These are phyloP conservation scores for Juncus inflexus DNA, from an alignment of 176 grass and related monocot species.

Conservation along the genomic window DNA sequence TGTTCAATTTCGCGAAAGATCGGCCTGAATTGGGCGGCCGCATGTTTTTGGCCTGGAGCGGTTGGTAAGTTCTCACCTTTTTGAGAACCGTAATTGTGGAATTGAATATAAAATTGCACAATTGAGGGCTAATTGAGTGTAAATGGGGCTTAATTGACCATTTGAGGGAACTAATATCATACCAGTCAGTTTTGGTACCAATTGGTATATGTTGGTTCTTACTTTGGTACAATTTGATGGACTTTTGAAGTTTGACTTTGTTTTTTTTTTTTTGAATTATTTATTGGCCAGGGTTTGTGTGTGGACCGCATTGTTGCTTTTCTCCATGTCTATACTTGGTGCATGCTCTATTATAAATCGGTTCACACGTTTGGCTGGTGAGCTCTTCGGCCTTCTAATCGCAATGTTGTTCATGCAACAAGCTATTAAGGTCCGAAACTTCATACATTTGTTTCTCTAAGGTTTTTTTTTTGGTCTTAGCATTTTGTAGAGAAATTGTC, in stretches of 20 bases:
- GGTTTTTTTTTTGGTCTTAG: constrained; percentile 1
- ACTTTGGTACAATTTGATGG: background rate
- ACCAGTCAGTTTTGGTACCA: background rate
- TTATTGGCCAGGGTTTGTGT: constrained; percentile 65
- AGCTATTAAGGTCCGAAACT: constrained; percentile 76
- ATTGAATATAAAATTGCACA: too few species aligned
- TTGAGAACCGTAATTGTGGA: too few species aligned
- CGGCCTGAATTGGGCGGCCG: constrained; percentile 53
- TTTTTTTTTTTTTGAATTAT: constrained; percentile 19
- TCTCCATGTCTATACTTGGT: constrained; percentile 70
- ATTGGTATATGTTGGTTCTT: background rate
- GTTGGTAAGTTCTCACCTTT: constrained; percentile 55
- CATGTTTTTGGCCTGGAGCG: constrained; percentile 84
- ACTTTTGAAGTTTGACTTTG: too few species aligned
- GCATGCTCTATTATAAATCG: constrained; percentile 90
- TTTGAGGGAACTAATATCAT: background rate
- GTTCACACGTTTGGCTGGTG: constrained; percentile 87
- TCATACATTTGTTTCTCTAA: background rate
- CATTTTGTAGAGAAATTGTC: background rate
- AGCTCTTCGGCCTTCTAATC: constrained; percentile 96
- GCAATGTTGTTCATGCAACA: constrained; percentile 99
- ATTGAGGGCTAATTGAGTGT: background rate
- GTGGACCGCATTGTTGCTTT: constrained; percentile 81
- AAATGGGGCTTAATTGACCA: background rate
- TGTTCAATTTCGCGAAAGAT: constrained; percentile 97